Evolutionary conservation across 768 basidiomycete species (phyloP).

Genomic region (Nidula microcarpa): DNA sequence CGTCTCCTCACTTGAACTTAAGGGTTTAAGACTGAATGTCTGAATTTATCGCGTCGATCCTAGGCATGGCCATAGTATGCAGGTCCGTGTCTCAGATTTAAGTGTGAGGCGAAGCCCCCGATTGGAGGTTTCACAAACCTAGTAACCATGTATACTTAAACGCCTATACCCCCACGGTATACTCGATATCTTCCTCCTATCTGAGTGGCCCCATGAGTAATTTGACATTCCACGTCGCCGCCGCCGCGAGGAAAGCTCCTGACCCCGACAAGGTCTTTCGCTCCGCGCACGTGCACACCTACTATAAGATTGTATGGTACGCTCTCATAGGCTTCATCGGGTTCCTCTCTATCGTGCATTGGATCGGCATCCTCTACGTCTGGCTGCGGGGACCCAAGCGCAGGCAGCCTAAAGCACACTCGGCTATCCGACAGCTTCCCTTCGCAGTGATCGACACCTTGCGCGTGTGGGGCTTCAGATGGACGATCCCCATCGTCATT

Average conservation of each 20-base stretch:
- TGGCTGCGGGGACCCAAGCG: no score
- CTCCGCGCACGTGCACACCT: constrained; percentile 6
- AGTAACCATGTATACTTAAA: no score
- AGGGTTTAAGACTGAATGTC: no score
- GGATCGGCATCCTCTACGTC: background rate
- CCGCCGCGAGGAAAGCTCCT: background rate
- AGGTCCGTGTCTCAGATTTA: no score
- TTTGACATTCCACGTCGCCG: background rate
- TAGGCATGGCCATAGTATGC: no score
- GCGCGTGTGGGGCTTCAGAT: constrained; percentile 31
- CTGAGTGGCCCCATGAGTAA: no score
- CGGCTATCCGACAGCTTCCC: constrained; percentile 16
- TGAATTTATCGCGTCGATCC: no score
- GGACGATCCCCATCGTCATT: constrained; percentile 16
- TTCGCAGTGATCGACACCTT: constrained; percentile 26
- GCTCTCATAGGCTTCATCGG: constrained; percentile 24
- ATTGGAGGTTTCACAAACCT: no score
- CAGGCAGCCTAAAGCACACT: background rate
- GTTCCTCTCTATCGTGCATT: constrained; percentile 16
- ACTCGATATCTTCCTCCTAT: no score
- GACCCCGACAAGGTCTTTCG: constrained; percentile 3
- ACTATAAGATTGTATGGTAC: constrained; percentile 29
- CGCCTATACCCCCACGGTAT: no score
- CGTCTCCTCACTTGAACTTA: no score
- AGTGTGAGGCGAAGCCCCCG: no score